phyloP scores from a whole-genome alignment of 1,284 basidiomycete genomes.

The Rhizoctonia solani region DNA sequence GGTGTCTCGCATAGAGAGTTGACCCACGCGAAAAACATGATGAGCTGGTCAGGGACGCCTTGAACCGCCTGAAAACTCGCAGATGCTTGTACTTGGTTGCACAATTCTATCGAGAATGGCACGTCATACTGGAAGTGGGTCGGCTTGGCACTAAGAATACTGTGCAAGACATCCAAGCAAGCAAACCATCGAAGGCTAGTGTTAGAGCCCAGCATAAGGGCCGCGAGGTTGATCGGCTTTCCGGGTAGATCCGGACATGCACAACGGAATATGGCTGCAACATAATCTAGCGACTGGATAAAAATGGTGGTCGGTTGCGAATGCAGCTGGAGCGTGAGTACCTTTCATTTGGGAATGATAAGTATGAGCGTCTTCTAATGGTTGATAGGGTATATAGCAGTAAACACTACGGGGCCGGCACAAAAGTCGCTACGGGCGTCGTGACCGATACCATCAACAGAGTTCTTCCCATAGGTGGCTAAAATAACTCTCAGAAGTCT shows the following conservation, averaged over 20 bases:
- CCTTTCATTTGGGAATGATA: neutral
- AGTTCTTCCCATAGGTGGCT: too few relatives aligned
- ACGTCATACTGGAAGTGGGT: slow-evolving; percentile 8
- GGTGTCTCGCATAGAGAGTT: neutral
- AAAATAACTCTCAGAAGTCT: too few relatives aligned
- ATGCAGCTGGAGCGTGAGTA: neutral
- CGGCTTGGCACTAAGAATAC: neutral
- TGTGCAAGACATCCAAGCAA: neutral
- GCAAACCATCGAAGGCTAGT: neutral
- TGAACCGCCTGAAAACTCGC: neutral
- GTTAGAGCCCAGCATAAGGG: neutral
- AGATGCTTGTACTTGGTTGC: too few relatives aligned
- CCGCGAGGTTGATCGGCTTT: neutral
- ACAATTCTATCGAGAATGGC: too few relatives aligned
- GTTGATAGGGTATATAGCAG: too few relatives aligned
- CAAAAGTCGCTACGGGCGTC: too few relatives aligned
- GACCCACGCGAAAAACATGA: neutral
- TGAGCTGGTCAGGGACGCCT: neutral
- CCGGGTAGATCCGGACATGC: slow-evolving; percentile 4
- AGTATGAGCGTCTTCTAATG: too few relatives aligned
- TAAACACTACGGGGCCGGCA: too few relatives aligned
- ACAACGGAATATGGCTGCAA: neutral
- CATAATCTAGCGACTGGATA: too few relatives aligned
- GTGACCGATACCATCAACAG: too few relatives aligned
- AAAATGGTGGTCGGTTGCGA: neutral